Percentiles rank a stretch among this genome's conserved stretches.
Evolutionary conservation across 164 flowering plant genomes (phyloP).

Genomic region (Kingdonia uniflora): DNA sequence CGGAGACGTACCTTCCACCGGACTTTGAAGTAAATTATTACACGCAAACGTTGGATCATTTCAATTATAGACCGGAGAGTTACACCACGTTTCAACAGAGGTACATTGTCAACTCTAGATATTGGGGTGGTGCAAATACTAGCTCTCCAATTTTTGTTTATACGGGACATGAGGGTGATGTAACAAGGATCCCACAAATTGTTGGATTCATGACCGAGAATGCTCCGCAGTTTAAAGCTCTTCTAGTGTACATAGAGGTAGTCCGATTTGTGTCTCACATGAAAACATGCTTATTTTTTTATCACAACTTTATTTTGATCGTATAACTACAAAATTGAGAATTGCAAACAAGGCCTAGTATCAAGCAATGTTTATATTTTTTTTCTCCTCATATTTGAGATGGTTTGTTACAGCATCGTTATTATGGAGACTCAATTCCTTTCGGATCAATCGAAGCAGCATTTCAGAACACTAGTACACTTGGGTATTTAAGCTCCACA

Average conservation of each 20-base stretch:
- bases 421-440: conserved; percentile 56
- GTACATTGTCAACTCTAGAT: conserved; percentile 14
- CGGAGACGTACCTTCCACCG: background rate
- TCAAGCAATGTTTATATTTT: too few species aligned
- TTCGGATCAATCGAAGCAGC: conserved; percentile 34
- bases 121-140: conserved; percentile 25
- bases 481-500: conserved; percentile 61
- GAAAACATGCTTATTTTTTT: background rate
- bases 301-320: background rate
- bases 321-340: too few species aligned
- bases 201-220: conserved; percentile 5
- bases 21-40: conserved; percentile 4
- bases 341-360: too few species aligned
- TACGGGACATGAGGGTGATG: conserved; percentile 14
- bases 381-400: too few species aligned
- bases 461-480: too few species aligned
- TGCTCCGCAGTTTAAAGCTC: conserved; percentile 17
- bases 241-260: conserved; percentile 18
- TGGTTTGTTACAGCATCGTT: conserved; percentile 69
- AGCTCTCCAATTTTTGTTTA: conserved; percentile 27
- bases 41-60: conserved; percentile 26
- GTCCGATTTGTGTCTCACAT: background rate
- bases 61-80: conserved; percentile 23
- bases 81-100: conserved; percentile 18
- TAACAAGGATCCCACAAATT: background rate